These are phyloP conservation scores for Suillus weaverae DNA, from an alignment of 768 basidiomycete species.

Conservation along the genomic window DNA sequence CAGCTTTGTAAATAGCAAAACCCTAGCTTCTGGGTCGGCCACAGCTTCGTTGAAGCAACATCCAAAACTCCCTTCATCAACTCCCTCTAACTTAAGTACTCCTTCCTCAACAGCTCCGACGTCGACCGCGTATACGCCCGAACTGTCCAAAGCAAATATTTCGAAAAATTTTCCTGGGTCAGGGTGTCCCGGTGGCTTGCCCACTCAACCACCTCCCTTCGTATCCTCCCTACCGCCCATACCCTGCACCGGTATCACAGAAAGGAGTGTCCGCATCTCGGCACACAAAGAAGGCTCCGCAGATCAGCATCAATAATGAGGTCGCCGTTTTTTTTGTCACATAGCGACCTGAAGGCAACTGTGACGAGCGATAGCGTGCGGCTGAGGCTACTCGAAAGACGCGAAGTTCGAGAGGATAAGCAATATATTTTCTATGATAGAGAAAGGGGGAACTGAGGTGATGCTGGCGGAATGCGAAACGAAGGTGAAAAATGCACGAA, in stretches of 20 bases:
- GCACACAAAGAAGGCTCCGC: no score
- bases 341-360: no score
- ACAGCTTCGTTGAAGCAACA: slow-evolving; percentile 36
- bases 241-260: no score
- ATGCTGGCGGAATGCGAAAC: no score
- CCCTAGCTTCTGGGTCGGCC: slow-evolving; percentile 45
- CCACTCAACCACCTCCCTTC: no score
- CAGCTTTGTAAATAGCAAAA: slow-evolving; percentile 63
- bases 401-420: not conserved
- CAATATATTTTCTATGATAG: not conserved
- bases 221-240: no score
- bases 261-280: no score
- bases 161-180: slow-evolving; percentile 43
- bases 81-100: slow-evolving; percentile 21
- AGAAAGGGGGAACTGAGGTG: not conserved
- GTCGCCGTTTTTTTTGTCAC: no score
- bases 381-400: no score
- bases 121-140: slow-evolving; percentile 34
- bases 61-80: slow-evolving; percentile 21
- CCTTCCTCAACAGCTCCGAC: no score
- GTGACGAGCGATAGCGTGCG: no score
- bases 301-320: no score
- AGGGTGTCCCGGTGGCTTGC: slow-evolving; percentile 54
- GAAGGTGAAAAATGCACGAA: slow-evolving; percentile 5
- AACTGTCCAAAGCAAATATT: slow-evolving; percentile 37